Evolutionary conservation across 352 stramenopile genomes (phyloP), one percentile per base, ranked within the genome.

Genomic region (Blastocystis sp.): DNA sequence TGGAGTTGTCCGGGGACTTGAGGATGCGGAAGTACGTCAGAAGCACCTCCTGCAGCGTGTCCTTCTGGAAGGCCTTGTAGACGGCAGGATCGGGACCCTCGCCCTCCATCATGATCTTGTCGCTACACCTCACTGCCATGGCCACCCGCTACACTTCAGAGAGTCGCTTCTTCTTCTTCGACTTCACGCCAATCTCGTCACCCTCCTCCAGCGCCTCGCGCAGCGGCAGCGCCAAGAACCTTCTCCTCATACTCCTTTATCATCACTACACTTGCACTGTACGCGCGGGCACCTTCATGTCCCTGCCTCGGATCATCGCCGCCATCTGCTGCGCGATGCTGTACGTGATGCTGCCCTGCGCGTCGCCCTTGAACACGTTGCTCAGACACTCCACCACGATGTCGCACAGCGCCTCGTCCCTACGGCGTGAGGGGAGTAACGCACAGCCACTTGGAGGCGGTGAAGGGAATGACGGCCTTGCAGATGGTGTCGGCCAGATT

Each of bases 11-110:
- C 45, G 45, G 43, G 0, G 28, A 43, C 61, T 87, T 87, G 23
- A 87, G 41, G 10, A 78, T 78, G n/a, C 77, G 77, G 77, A 87
- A 87, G 48, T 87, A 87, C 0, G 62, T 52, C 4, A 87, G 52
- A 14, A 87, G 21, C 1, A 87, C 53, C 23, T 87, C 77, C 56
- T 87, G 77, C 28, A 87, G 52, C 41, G 77, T 76, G 52, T 87
- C 77, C 45, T 87, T 87, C 56, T 87, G 77, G 48, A 87, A 87
- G 19, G 77, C 62, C 77, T 78, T 74, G 52, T 62, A 77, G 5
- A 87, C 41, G 5, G 60, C 62, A 62, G 65, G 62, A 78, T 87
- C 56, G 2, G 77, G 77, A 62, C 77, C 77, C 41, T 87, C 77
- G 52, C 77, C 52, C 41, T 87, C 77, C 52, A 38, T 34, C 65